Evolutionary conservation across 192 early-diverging fungal genomes (phyloP).

Genomic region (Chytriomyces confervae): DNA sequence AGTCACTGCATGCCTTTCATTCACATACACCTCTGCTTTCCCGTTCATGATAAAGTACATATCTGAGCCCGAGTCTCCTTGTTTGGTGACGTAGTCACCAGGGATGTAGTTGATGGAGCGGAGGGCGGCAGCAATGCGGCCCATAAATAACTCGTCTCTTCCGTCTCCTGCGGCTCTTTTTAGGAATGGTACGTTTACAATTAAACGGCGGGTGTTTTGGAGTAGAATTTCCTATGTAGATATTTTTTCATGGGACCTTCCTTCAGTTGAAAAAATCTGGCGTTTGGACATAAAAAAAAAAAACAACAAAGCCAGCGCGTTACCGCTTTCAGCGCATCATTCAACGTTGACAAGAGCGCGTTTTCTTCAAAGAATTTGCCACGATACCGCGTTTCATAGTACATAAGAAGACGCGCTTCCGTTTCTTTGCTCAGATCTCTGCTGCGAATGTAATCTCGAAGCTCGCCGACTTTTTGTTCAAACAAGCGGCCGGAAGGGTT

Average conservation of each 20-base stretch:
- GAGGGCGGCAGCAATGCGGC: conserved; percentile 20
- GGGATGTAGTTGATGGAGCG: conserved; percentile 23
- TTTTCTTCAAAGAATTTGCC: conserved; percentile 40
- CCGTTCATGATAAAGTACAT: conserved; percentile 59
- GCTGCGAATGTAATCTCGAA: conserved; percentile 47
- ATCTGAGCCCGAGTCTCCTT: conserved; percentile 49
- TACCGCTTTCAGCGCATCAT: conserved; percentile 47
- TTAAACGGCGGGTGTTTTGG: conserved; percentile 35
- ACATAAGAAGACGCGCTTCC: conserved; percentile 32
- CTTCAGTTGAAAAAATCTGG: not conserved
- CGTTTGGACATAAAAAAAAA: conserved; percentile 12
- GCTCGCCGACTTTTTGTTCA: conserved; percentile 39
- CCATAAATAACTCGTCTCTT: conserved; percentile 23
- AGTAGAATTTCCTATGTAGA: conserved; percentile 30
- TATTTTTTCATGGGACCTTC: not conserved
- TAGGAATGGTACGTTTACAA: conserved; percentile 40
- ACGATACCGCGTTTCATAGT: conserved; percentile 44
- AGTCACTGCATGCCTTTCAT: conserved; percentile 33
- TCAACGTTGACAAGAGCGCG: conserved; percentile 36
- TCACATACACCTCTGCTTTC: conserved; percentile 45
- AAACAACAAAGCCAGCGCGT: conserved; percentile 4
- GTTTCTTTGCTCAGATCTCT: conserved; percentile 36
- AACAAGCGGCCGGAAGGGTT: conserved; percentile 34
- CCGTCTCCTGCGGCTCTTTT: conserved; percentile 23
- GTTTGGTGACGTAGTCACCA: conserved; percentile 34